Evolutionary conservation across 1,284 basidiomycete species (phyloP).

Genomic region (Apiotrichum gamsii): DNA sequence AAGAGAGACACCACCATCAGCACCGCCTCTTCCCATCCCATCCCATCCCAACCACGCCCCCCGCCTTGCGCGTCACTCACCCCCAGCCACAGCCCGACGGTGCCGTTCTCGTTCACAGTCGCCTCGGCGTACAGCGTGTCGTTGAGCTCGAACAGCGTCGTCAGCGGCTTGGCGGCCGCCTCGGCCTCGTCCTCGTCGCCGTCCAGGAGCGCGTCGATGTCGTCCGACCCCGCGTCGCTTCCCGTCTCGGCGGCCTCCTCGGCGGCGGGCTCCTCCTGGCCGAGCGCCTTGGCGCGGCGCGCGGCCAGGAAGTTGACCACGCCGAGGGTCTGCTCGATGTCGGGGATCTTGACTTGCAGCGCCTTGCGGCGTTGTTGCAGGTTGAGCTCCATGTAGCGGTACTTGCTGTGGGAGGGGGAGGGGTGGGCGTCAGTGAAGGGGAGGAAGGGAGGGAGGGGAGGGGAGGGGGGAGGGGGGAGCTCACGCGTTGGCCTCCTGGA

Average conservation of each 20-base stretch:
- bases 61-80: too few species aligned
- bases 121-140: conserved; percentile 94
- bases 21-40: too few species aligned
- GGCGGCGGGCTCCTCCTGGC: conserved; percentile 35
- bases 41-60: too few species aligned
- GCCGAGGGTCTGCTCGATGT: conserved; percentile 84
- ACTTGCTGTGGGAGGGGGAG: conserved; percentile 89
- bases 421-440: conserved; percentile 3
- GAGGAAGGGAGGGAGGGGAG: conserved; percentile 12
- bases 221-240: conserved; percentile 46
- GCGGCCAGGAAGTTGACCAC: conserved; percentile 83
- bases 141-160: conserved; percentile 89
- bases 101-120: conserved; percentile 74
- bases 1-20: not conserved
- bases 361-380: conserved; percentile 70
- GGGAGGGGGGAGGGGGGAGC: conserved; percentile 11
- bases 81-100: conserved; percentile 92
- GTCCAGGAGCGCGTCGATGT: conserved; percentile 48
- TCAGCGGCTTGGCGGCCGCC: conserved; percentile 52
- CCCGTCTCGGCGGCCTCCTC: conserved; percentile 39
- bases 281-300: conserved; percentile 53
- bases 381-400: conserved; percentile 94
- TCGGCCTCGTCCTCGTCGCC: conserved; percentile 49
- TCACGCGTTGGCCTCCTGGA: conserved; percentile 89
- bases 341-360: conserved; percentile 90